A percentile compares a stretch with the other conserved stretches of the same genome.
Evolutionary conservation across 1,139 yeast species (phyloP).

Genomic region (Trichomonascaceae sp.): DNA sequence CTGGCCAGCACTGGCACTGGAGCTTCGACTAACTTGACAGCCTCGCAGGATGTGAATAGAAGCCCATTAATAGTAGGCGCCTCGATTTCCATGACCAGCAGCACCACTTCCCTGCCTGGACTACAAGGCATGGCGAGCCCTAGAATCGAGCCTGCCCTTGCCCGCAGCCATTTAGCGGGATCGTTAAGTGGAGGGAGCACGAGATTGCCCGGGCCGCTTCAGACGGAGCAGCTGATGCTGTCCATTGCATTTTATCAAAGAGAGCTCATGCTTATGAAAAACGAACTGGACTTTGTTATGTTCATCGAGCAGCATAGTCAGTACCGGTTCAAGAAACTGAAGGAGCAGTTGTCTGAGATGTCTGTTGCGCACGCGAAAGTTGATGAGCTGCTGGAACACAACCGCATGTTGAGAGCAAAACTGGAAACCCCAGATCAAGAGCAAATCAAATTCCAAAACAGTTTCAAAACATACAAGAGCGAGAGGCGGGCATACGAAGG

Average conservation of each 20-base stretch:
- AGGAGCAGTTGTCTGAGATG: slow-evolving; percentile 26
- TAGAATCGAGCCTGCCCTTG: background rate
- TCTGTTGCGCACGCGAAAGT: slow-evolving; percentile 17
- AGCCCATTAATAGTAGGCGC: no score
- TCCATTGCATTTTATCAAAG: slow-evolving; percentile 37
- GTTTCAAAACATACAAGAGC: slow-evolving; percentile 18
- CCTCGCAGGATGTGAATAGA: no score
- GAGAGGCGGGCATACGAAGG: slow-evolving; percentile 26
- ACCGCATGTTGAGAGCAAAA: slow-evolving; percentile 16
- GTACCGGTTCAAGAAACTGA: slow-evolving; percentile 31
- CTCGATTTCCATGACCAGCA: background rate
- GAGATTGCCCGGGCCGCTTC: no score
- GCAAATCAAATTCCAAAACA: slow-evolving; percentile 15
- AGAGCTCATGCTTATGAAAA: slow-evolving; percentile 43
- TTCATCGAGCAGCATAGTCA: slow-evolving; percentile 42
- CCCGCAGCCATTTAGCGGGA: no score
- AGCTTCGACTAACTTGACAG: no score
- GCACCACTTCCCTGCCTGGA: background rate
- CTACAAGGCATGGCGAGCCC: background rate
- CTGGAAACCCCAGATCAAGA: slow-evolving; percentile 21
- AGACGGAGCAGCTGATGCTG: slow-evolving; percentile 3
- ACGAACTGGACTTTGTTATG: slow-evolving; percentile 50
- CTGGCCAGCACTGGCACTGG: no score
- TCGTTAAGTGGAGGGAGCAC: no score
- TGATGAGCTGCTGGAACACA: slow-evolving; percentile 17